phyloP scores from a whole-genome alignment of 345 rosid genomes.

The Hibiscus syriacus region DNA sequence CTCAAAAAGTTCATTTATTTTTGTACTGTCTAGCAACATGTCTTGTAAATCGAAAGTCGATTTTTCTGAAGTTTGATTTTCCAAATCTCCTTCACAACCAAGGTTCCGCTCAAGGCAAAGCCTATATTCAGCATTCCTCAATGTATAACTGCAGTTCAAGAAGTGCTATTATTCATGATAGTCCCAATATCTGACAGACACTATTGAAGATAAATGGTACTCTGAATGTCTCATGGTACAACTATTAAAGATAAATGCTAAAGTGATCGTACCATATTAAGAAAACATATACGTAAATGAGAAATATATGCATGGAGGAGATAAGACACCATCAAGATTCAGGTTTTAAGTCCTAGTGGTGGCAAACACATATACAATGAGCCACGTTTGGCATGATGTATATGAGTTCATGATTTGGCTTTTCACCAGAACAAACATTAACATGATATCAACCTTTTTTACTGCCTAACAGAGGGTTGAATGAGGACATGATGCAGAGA shows the following conservation, averaged over 20 bases:
- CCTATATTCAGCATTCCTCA: conserved; percentile 86
- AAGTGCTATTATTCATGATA: conserved; percentile 9
- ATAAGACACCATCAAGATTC: background rate
- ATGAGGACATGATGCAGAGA: background rate
- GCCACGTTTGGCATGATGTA: background rate
- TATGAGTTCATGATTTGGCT: background rate
- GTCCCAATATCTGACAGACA: background rate
- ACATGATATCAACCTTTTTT: background rate
- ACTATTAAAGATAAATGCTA: background rate
- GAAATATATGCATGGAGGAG: background rate
- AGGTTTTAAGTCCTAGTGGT: background rate
- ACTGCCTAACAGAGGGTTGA: background rate
- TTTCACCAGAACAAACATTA: background rate
- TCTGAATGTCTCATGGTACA: background rate
- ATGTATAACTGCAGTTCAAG: conserved; percentile 56
- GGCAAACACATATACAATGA: background rate
- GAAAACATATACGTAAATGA: background rate
- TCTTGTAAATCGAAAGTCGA: conserved; percentile 36
- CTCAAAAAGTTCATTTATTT: conserved; percentile 18
- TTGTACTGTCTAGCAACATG: conserved; percentile 25
- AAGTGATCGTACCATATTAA: background rate
- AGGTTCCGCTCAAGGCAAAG: conserved; percentile 86
- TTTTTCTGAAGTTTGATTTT: conserved; percentile 29
- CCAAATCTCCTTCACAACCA: conserved; percentile 40
- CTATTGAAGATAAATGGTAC: background rate